These are phyloP conservation scores for Cyclotella atomus DNA, from an alignment of 108 stramenopile genomes.

Conservation along the genomic window DNA sequence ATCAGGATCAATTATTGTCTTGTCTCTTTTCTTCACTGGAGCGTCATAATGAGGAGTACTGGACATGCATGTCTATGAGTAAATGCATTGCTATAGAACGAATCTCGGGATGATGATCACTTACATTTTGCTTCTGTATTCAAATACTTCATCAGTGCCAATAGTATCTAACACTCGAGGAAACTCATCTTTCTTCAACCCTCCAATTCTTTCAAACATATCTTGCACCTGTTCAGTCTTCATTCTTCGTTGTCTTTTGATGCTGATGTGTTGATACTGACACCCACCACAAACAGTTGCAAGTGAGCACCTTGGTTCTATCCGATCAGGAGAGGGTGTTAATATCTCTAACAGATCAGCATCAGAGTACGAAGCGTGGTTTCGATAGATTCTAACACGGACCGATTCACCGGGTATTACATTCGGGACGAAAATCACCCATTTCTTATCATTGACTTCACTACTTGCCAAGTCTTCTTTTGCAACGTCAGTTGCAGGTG, in stretches of 20 bases:
- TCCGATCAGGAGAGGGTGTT: conserved; percentile 75
- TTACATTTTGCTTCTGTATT: conserved; percentile 90
- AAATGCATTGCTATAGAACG: background rate
- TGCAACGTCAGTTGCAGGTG: conserved; percentile 13
- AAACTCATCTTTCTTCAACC: conserved; percentile 50
- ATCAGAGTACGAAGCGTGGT: conserved; percentile 85
- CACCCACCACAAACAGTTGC: conserved; percentile 94
- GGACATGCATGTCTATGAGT: background rate
- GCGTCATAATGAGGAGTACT: conserved; percentile 94
- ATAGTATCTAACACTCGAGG: conserved; percentile 61
- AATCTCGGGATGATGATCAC: background rate
- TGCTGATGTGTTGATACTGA: conserved; percentile 94
- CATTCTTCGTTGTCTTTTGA: conserved; percentile 90
- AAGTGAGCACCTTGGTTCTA: conserved; percentile 83
- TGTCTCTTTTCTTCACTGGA: conserved; percentile 62
- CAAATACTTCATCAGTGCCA: conserved; percentile 89
- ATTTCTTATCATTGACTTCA: conserved; percentile 35
- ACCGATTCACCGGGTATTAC: conserved; percentile 93
- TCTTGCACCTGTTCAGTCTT: conserved; percentile 92
- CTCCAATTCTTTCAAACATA: conserved; percentile 68
- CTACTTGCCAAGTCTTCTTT: background rate
- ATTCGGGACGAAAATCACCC: conserved; percentile 93
- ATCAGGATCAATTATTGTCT: conserved; percentile 7
- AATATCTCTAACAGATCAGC: conserved; percentile 88
- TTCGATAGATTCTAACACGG: conserved; percentile 82